phyloP scores from a whole-genome alignment of 257 asterid species.

The Verbena officinalis region DNA sequence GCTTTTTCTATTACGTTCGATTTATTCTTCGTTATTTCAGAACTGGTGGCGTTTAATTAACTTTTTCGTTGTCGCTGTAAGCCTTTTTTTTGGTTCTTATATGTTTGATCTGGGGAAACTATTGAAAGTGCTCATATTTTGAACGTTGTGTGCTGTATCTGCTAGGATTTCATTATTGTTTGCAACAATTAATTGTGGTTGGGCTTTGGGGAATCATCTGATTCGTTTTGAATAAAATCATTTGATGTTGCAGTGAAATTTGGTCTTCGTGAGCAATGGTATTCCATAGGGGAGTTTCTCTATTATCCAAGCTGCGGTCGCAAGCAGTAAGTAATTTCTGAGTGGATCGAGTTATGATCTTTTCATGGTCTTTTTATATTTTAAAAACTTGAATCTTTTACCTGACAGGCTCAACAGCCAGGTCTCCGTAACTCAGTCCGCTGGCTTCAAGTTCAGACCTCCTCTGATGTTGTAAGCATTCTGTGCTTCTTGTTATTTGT shows the following conservation, averaged over 20 bases:
- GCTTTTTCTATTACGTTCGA: not conserved
- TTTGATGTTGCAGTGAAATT: conserved; percentile 25
- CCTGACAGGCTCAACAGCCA: conserved; percentile 62
- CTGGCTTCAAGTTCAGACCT: conserved; percentile 88
- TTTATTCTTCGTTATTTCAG: conserved; percentile 1
- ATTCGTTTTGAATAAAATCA: not conserved
- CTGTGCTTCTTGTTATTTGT: conserved; percentile 12
- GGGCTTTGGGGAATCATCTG: not conserved
- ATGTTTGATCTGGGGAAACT: conserved; percentile 28
- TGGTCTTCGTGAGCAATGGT: conserved; percentile 36
- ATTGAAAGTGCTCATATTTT: not conserved
- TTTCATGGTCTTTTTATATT: not conserved
- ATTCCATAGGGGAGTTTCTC: conserved; percentile 42
- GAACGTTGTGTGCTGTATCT: not conserved
- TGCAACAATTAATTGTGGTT: not conserved
- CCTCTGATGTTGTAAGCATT: conserved; percentile 63
- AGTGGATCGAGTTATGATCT: not conserved
- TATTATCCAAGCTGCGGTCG: conserved; percentile 46
- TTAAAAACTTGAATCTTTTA: not conserved
- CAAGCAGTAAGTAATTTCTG: conserved; percentile 36
- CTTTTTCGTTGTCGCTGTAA: conserved; percentile 3
- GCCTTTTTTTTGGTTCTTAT: not conserved
- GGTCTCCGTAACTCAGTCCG: conserved; percentile 66
- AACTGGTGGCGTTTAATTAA: not conserved
- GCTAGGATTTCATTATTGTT: not conserved